phyloP scores from a whole-genome alignment of 192 early-diverging fungal species.

The Coemansia erecta region DNA sequence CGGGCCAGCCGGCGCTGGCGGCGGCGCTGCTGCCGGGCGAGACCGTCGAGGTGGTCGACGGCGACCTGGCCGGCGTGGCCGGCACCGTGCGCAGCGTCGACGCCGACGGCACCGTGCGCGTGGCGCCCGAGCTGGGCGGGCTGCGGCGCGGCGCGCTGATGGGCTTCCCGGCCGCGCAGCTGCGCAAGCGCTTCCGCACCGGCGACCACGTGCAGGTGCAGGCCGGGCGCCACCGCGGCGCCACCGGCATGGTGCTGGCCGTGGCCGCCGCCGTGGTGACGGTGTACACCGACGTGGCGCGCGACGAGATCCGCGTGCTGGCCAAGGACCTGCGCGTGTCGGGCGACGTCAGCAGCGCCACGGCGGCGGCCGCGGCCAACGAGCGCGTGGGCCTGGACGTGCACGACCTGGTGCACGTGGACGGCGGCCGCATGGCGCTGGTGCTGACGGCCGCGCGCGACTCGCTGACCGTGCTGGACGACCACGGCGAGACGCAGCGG shows the following conservation, averaged over 20 bases:
- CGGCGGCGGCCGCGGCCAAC: slow-evolving; percentile 4
- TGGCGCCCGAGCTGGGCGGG: slow-evolving; percentile 63
- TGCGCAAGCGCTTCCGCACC: slow-evolving; percentile 84
- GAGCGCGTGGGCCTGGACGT: slow-evolving; percentile 74
- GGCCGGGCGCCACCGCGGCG: slow-evolving; percentile 77
- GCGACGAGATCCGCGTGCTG: slow-evolving; percentile 81
- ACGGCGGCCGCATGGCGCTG: slow-evolving; percentile 72
- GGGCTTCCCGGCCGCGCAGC: slow-evolving; percentile 62
- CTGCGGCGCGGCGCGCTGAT: slow-evolving; percentile 51
- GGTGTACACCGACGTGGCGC: slow-evolving; percentile 68
- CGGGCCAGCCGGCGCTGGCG: slow-evolving; percentile 52
- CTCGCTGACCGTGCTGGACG: slow-evolving; percentile 73
- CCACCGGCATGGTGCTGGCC: slow-evolving; percentile 85
- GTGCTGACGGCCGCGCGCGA: slow-evolving; percentile 80
- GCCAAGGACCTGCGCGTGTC: slow-evolving; percentile 81
- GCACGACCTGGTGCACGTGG: slow-evolving; percentile 84
- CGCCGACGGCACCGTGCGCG: slow-evolving; percentile 63
- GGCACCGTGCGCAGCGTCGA: slow-evolving; percentile 77
- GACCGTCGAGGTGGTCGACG: slow-evolving; percentile 79
- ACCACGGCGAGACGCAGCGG: slow-evolving; percentile 63
- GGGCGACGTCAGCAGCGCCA: slow-evolving; percentile 65
- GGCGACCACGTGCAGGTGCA: slow-evolving; percentile 96
- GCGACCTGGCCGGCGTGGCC: slow-evolving; percentile 74
- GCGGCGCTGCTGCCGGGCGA: slow-evolving; percentile 76
- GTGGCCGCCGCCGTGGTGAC: slow-evolving; percentile 82